phyloP scores from a whole-genome alignment of 176 grass and related monocot genomes.

The Hordeum marinum region DNA sequence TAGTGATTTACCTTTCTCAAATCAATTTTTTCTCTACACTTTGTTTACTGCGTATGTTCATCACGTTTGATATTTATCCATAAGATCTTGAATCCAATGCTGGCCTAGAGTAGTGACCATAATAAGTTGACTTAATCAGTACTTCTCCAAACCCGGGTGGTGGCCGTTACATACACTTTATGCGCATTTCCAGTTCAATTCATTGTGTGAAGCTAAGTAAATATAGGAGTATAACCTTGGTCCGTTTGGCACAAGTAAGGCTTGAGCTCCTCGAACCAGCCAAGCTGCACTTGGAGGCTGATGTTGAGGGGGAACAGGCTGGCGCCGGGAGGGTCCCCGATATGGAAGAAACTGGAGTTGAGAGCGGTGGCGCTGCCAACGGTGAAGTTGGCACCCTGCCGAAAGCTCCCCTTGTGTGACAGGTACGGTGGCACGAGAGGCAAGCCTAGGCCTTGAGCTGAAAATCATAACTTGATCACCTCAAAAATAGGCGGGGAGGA shows the following conservation, averaged over 20 bases:
- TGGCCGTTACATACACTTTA: neutral
- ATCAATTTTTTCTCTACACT: neutral
- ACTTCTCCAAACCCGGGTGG: neutral
- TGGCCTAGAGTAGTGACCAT: no score
- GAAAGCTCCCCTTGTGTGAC: conserved; percentile 18
- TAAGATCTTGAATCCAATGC: neutral
- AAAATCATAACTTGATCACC: neutral
- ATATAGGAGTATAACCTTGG: neutral
- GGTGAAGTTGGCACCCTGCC: conserved; percentile 34
- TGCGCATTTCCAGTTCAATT: neutral
- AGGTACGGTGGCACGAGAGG: conserved; percentile 30
- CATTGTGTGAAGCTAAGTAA: neutral
- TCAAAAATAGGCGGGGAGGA: neutral
- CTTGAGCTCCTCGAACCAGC: conserved; percentile 36
- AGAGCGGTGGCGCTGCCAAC: conserved; percentile 23
- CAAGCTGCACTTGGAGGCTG: conserved; percentile 27
- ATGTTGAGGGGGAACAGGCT: conserved; percentile 16
- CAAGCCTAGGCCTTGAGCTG: conserved; percentile 15
- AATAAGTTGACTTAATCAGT: neutral
- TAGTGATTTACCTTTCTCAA: neutral
- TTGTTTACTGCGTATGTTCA: neutral
- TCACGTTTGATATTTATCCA: neutral
- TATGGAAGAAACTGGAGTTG: conserved; percentile 20
- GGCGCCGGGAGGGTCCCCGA: neutral
- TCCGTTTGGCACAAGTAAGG: conserved; percentile 27